Base-by-base conservation (phyloP, 148 eudicot species). In the Simmondsia chinensis region DNA sequence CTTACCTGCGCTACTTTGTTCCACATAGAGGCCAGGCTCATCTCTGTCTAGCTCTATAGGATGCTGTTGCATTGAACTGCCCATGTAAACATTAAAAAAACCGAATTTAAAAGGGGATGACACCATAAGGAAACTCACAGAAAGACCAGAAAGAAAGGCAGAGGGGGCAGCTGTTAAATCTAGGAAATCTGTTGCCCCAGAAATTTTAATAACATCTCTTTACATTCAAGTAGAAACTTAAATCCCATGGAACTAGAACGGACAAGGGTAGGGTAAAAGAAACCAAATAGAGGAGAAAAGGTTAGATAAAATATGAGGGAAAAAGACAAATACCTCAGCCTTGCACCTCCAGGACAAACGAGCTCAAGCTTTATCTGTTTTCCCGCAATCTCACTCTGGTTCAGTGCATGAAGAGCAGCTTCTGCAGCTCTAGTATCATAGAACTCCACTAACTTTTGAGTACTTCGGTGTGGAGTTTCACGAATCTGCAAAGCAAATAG, bases 391-490 rank as follows among this genome's bases (percentile, higher is more conserved):
- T 70, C 82, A 63, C 73, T 69, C 42, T 23, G 45, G 56, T 76
- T 74, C 70, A 87, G 67, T 21, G 79, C 82, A 63, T 35, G 62
- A 57, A 64, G 68, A 61, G 96, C 96, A 58, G 80, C 66, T 60
- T 78, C 91, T 38, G 82, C 95, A 35, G 87, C 83, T 75, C 95
- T 73, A 24, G 73, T 50, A 66, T 86, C 95, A 65, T 70, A 82
- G 53, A 65, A 86, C 30, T 86, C 95, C 25, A 86, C 51, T 37
- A 63, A 29, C 54, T 66, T 86, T 39, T 73, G 61, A 42, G 60
- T 59, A 56, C 67, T 52, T 66, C 59, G 54, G 40, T 50, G 63
- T 22, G 78, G 65, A 68, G 63, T 50, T 36, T 71, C 91, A 31
- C 72, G 69, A 39, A 86, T 66, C 95, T 86, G 26, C 17, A 33